Evolutionary conservation across 1,284 basidiomycete species (phyloP).

Genomic region (Ceratobasidium papillatum): DNA sequence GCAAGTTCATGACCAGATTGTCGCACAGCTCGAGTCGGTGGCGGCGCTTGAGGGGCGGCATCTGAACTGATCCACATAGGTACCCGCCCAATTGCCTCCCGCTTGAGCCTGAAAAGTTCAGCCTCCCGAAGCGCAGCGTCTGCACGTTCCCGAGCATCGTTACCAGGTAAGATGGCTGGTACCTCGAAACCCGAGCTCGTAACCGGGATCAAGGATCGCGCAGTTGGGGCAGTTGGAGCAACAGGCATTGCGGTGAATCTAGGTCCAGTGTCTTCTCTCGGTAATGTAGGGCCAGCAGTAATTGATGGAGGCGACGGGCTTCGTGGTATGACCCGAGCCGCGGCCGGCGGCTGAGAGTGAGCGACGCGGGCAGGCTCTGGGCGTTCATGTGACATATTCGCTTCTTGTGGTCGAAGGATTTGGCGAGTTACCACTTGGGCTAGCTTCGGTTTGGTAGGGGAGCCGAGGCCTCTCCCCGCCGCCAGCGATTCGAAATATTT

Average conservation of each 20-base stretch:
- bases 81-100: conserved; percentile 18
- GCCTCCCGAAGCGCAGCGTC: conserved; percentile 31
- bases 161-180: conserved; percentile 11
- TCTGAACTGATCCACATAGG: conserved; percentile 21
- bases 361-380: not conserved
- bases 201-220: conserved; percentile 26
- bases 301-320: not conserved
- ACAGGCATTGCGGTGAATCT: conserved; percentile 27
- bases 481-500: conserved; percentile 35
- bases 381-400: not conserved
- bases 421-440: not conserved
- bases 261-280: not conserved
- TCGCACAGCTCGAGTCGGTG: conserved; percentile 15
- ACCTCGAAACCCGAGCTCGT: conserved; percentile 35
- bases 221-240: conserved; percentile 24
- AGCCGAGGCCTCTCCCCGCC: not conserved
- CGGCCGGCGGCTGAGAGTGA: not conserved
- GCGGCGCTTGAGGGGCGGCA: not conserved
- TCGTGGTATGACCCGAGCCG: not conserved
- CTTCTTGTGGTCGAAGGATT: conserved; percentile 7
- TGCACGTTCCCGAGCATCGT: conserved; percentile 28
- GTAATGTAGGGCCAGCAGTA: not conserved
- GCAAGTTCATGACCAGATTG: not conserved
- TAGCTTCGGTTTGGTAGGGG: not conserved
- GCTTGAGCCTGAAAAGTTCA: conserved; percentile 26